Evolutionary conservation across 495 filamentous ascomycete genomes (phyloP).

Genomic region (Cairneyella variabilis): DNA sequence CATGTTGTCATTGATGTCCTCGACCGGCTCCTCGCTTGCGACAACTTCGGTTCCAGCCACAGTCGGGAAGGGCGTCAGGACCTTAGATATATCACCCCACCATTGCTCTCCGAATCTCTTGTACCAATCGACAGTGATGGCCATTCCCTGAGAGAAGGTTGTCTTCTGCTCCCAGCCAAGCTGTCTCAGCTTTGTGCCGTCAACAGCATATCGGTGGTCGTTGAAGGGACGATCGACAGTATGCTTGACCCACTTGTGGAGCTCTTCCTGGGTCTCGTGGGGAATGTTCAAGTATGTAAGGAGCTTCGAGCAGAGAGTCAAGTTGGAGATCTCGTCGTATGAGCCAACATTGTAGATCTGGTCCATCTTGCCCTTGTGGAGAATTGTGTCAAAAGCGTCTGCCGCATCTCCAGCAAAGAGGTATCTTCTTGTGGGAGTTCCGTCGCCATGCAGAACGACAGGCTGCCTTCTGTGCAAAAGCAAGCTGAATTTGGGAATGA

Average conservation of each 20-base stretch:
- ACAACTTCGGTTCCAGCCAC: constrained; percentile 47
- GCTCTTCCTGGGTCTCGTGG: constrained; percentile 37
- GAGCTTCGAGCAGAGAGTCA: constrained; percentile 54
- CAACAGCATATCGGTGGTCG: constrained; percentile 65
- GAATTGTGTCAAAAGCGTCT: constrained; percentile 73
- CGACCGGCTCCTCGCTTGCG: constrained; percentile 44
- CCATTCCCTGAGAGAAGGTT: constrained; percentile 56
- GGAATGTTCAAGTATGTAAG: constrained; percentile 47
- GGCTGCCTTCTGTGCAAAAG: constrained; percentile 54
- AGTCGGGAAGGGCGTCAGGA: constrained; percentile 55
- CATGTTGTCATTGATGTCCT: constrained; percentile 32
- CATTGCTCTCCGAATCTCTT: constrained; percentile 54
- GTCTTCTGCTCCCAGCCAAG: constrained; percentile 68
- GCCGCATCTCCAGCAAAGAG: constrained; percentile 69
- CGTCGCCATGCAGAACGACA: constrained; percentile 66
- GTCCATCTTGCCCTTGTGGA: constrained; percentile 62
- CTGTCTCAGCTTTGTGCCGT: constrained; percentile 57
- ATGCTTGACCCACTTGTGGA: constrained; percentile 55
- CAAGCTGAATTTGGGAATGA: constrained; percentile 71
- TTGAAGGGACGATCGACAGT: constrained; percentile 71
- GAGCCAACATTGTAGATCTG: constrained; percentile 74
- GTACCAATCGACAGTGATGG: constrained; percentile 70
- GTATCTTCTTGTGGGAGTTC: constrained; percentile 62
- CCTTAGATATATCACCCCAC: constrained; percentile 71
- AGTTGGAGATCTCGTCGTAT: constrained; percentile 60